These are phyloP conservation scores for Bruguiera hainesii DNA, from an alignment of 441 rosid genomes.

Conservation along the genomic window DNA sequence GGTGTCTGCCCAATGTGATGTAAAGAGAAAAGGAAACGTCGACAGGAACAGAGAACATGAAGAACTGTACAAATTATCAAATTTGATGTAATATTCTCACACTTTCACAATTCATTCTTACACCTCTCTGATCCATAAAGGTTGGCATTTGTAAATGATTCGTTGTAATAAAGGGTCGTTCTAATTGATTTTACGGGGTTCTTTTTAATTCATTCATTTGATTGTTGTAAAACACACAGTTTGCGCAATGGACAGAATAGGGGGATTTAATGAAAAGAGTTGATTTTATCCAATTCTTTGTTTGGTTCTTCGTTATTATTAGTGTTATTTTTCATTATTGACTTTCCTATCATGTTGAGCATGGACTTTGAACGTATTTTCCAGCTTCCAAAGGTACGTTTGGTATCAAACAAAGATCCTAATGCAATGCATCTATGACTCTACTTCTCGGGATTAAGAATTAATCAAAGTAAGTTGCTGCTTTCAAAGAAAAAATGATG, in stretches of 20 bases:
- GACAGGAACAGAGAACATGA: constrained; percentile 26
- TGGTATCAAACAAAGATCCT: not conserved
- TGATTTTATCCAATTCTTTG: not conserved
- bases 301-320: not conserved
- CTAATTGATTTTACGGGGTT: constrained; percentile 22
- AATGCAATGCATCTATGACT: not conserved
- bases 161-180: constrained; percentile 35
- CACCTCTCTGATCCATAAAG: constrained; percentile 17
- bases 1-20: constrained; percentile 25
- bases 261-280: not conserved
- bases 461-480: not conserved
- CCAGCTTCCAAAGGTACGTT: constrained; percentile 7
- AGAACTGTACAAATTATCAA: constrained; percentile 41
- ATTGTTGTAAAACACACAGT: constrained; percentile 27
- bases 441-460: not conserved
- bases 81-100: constrained; percentile 41
- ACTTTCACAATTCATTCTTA: constrained; percentile 43
- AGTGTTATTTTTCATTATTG: not conserved
- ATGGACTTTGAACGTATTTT: not conserved
- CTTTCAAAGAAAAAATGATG: constrained; percentile 6
- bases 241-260: constrained; percentile 11
- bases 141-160: constrained; percentile 53
- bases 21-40: constrained; percentile 23
- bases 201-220: constrained; percentile 22
- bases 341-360: not conserved